A percentile compares a stretch with the other conserved stretches of the same genome.
Conservation (phyloP, 192 early-diverging fungal genomes). For the Coemansia sp. region DNA sequence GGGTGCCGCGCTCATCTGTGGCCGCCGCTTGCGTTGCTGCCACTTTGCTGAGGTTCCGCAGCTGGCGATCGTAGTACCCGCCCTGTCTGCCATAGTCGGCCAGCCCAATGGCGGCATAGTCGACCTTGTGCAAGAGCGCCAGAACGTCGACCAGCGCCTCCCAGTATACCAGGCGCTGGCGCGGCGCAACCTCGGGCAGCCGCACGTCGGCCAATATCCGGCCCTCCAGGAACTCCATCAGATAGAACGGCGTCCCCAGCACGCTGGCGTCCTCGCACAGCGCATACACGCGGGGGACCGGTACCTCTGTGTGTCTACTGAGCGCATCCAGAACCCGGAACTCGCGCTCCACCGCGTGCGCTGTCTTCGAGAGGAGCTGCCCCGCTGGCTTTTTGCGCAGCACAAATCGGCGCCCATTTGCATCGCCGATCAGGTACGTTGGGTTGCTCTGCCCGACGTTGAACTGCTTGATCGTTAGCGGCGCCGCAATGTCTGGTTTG, state of each 20-base stretch:
- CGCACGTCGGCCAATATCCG: conserved; percentile 74
- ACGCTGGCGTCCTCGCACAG: conserved; percentile 85
- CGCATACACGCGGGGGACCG: conserved; percentile 83
- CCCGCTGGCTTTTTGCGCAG: conserved; percentile 94
- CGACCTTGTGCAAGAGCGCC: conserved; percentile 77
- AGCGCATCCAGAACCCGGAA: conserved; percentile 79
- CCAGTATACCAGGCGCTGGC: conserved; percentile 64
- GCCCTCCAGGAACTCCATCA: conserved; percentile 94
- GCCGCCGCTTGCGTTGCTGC: conserved; percentile 67
- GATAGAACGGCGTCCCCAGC: conserved; percentile 92
- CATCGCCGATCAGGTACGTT: conserved; percentile 81
- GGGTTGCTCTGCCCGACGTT: conserved; percentile 92
- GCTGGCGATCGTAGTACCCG: conserved; percentile 86
- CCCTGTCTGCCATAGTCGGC: conserved; percentile 62
- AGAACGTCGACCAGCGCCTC: conserved; percentile 70
- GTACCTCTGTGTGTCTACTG: conserved; percentile 69
- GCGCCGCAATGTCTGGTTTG: conserved; percentile 57
- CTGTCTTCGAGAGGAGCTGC: conserved; percentile 75
- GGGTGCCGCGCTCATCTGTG: conserved; percentile 56
- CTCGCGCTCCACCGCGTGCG: conserved; percentile 93
- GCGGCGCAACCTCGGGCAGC: conserved; percentile 56
- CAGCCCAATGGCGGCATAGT: conserved; percentile 66
- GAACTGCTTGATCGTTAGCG: conserved; percentile 81
- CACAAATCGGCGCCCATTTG: conserved; percentile 67
- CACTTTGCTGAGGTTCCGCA: conserved; percentile 65